These are phyloP conservation scores for Aspergillus panamensis DNA, from an alignment of 495 filamentous ascomycete genomes.

Conservation along the genomic window DNA sequence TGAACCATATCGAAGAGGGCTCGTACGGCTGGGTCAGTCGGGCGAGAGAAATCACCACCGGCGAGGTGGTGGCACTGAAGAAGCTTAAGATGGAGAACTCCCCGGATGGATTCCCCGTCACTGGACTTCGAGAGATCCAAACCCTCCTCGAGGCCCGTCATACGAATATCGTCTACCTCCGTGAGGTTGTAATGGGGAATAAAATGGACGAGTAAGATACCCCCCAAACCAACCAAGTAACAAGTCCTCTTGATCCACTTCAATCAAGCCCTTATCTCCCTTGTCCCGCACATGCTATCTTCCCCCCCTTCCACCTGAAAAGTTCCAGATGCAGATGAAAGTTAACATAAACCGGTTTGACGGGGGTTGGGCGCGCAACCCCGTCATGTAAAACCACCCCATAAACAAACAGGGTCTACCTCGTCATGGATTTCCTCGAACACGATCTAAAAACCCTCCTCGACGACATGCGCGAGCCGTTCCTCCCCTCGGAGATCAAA, in stretches of 20 bases:
- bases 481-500: slow-evolving; percentile 89
- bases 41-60: slow-evolving; percentile 73
- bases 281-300: background rate
- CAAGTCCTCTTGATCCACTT: too few species aligned
- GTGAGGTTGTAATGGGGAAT: slow-evolving; percentile 83
- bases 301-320: slow-evolving; percentile 22
- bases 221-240: background rate
- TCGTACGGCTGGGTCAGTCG: slow-evolving; percentile 93
- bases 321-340: slow-evolving; percentile 25
- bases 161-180: slow-evolving; percentile 71
- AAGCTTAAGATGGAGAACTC: slow-evolving; percentile 86
- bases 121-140: slow-evolving; percentile 85
- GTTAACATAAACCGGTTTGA: slow-evolving; percentile 15
- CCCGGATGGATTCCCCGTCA: slow-evolving; percentile 86
- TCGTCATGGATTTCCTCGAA: slow-evolving; percentile 97
- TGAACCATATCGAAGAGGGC: slow-evolving; percentile 97
- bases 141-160: slow-evolving; percentile 63
- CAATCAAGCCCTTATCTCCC: background rate
- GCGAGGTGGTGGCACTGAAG: slow-evolving; percentile 89
- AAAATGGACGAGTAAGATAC: slow-evolving; percentile 67
- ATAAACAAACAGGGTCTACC: slow-evolving; percentile 64
- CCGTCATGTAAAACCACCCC: too few species aligned
- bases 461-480: slow-evolving; percentile 91
- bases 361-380: slow-evolving; percentile 1
- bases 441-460: slow-evolving; percentile 95